Evolutionary conservation across 2,329 filamentous ascomycete genomes (phyloP).

Genomic region (Helicocarpus griseus): DNA sequence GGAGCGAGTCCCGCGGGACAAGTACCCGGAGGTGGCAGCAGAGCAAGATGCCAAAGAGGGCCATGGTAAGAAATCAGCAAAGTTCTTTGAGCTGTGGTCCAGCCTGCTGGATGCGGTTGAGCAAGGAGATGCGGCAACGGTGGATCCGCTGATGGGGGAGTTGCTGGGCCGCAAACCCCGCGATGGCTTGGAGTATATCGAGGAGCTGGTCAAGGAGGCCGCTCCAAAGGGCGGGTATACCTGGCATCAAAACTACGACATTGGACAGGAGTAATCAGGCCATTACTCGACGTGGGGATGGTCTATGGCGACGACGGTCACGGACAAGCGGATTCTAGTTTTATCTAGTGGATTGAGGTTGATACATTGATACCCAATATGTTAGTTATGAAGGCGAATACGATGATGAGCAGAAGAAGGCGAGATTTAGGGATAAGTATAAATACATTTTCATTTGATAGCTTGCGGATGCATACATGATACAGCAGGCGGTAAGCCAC

Average conservation of each 20-base stretch:
- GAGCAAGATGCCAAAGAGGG: constrained; percentile 20
- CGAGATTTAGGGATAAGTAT: too few species aligned
- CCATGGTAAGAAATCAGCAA: constrained; percentile 27
- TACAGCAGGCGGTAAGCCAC: too few species aligned
- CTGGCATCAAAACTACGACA: constrained; percentile 38
- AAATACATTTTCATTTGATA: too few species aligned
- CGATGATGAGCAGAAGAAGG: too few species aligned
- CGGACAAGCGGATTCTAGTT: too few species aligned
- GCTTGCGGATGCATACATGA: too few species aligned
- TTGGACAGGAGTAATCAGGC: constrained; percentile 9
- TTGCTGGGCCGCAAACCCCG: constrained; percentile 37
- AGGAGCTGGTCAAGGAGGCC: constrained; percentile 20
- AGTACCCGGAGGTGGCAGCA: constrained; percentile 22
- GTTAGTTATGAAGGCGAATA: too few species aligned
- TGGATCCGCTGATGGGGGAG: constrained; percentile 33
- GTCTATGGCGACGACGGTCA: too few species aligned
- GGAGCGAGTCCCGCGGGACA: constrained; percentile 24
- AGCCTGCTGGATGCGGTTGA: constrained; percentile 39
- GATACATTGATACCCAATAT: too few species aligned
- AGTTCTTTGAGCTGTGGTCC: constrained; percentile 32
- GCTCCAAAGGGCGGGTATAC: constrained; percentile 27
- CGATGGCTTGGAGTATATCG: constrained; percentile 28
- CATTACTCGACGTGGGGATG: too few species aligned
- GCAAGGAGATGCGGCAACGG: constrained; percentile 34
- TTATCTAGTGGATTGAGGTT: too few species aligned